These are phyloP conservation scores for Yamadazyma dushanensis DNA, from an alignment of 1,139 yeast species.

Conservation along the genomic window DNA sequence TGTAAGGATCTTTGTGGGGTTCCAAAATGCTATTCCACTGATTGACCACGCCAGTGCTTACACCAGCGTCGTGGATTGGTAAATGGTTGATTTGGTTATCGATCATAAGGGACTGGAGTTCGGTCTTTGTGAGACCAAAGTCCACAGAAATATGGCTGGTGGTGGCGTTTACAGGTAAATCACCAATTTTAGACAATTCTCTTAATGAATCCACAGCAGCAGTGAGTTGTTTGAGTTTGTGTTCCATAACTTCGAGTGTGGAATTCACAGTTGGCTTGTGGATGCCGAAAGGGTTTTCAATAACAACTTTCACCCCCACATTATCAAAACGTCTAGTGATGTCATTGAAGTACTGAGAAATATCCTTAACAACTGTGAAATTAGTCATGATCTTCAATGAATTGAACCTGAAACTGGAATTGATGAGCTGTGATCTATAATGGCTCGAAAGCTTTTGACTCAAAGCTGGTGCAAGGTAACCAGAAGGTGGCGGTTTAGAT, in stretches of 20 bases:
- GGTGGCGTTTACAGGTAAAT: slow-evolving; percentile 9
- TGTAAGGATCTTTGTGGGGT: too few species aligned
- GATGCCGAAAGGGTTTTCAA: slow-evolving; percentile 6
- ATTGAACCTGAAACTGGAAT: background rate
- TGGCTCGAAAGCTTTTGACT: slow-evolving; percentile 8
- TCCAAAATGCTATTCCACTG: background rate
- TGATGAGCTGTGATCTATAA: slow-evolving; percentile 6
- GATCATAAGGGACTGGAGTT: slow-evolving; percentile 9
- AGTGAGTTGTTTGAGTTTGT: slow-evolving; percentile 6
- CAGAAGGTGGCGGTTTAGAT: too few species aligned
- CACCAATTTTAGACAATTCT: slow-evolving; percentile 11
- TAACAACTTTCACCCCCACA: slow-evolving; percentile 11
- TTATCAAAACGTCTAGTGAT: slow-evolving; percentile 10
- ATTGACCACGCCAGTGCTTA: background rate
- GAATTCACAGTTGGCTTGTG: slow-evolving; percentile 1
- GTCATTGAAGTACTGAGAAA: slow-evolving; percentile 11
- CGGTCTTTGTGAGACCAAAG: slow-evolving; percentile 10
- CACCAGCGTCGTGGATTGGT: slow-evolving; percentile 5
- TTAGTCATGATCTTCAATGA: slow-evolving; percentile 4
- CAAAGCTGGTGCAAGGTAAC: background rate
- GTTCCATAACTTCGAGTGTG: slow-evolving; percentile 5
- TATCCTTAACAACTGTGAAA: slow-evolving; percentile 12
- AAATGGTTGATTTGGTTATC: slow-evolving; percentile 12
- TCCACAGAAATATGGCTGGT: slow-evolving; percentile 6
- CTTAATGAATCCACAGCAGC: slow-evolving; percentile 3